phyloP scores from a whole-genome alignment of 345 rosid genomes.

The Brassica nigra region DNA sequence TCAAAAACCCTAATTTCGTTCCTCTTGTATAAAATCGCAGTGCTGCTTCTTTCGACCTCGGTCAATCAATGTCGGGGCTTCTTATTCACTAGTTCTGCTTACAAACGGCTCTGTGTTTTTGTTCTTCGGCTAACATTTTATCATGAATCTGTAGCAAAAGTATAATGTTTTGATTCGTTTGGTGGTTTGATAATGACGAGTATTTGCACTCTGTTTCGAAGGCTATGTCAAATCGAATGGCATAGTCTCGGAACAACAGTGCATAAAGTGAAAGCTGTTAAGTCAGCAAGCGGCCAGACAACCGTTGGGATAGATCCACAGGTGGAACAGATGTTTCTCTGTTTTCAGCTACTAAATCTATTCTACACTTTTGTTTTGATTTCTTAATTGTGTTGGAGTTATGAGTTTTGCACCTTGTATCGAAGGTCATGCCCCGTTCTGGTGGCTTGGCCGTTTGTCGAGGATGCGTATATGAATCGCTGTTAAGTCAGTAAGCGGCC shows the following conservation, averaged over 20 bases:
- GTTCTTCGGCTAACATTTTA: background rate
- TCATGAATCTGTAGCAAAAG: background rate
- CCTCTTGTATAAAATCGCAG: background rate
- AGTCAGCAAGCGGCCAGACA: constrained; percentile 45
- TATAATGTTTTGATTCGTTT: background rate
- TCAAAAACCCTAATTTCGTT: background rate
- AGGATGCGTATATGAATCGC: constrained; percentile 20
- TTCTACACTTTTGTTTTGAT: constrained; percentile 1
- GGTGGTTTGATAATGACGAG: background rate
- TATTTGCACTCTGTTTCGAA: constrained; percentile 23
- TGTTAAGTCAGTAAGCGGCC: constrained; percentile 41
- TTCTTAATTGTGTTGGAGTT: background rate
- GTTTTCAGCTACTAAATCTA: constrained; percentile 41
- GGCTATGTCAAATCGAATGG: constrained; percentile 13
- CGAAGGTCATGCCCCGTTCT: constrained; percentile 15
- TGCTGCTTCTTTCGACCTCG: background rate
- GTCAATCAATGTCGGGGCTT: background rate
- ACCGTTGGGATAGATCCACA: constrained; percentile 40
- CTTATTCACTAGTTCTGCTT: background rate
- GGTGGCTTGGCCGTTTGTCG: background rate
- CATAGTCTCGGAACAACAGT: constrained; percentile 19
- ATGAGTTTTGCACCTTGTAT: constrained; percentile 19
- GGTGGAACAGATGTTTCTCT: constrained; percentile 19
- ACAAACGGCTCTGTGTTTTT: background rate
- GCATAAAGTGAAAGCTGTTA: constrained; percentile 29